Evolutionary conservation across 2,329 filamentous ascomycete genomes (phyloP).

Genomic region (Mariannaea elegans): DNA sequence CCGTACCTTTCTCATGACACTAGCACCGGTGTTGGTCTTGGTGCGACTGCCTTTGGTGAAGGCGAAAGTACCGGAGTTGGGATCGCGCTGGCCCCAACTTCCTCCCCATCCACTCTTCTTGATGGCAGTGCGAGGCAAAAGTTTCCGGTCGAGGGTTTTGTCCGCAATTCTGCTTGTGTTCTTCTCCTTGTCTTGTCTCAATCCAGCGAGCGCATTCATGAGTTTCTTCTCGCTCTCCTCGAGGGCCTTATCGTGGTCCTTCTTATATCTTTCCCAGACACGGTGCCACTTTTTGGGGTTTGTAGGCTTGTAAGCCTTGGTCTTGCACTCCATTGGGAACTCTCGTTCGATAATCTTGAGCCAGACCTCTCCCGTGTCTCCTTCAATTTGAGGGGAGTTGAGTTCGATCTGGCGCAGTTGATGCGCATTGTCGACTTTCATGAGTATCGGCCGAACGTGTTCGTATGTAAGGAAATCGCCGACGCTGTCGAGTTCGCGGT

Average conservation of each 20-base stretch:
- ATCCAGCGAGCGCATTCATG: slow-evolving; percentile 63
- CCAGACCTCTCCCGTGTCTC: slow-evolving; percentile 79
- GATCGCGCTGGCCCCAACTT: slow-evolving; percentile 42
- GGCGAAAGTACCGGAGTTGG: slow-evolving; percentile 46
- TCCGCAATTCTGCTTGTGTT: slow-evolving; percentile 67
- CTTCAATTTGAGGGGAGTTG: slow-evolving; percentile 79
- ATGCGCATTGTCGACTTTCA: slow-evolving; percentile 74
- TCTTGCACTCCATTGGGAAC: slow-evolving; percentile 71
- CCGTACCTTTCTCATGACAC: slow-evolving; percentile 64
- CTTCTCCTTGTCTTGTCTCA: slow-evolving; percentile 65
- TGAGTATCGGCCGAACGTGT: slow-evolving; percentile 70
- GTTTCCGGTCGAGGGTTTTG: slow-evolving; percentile 53
- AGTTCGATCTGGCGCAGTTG: slow-evolving; percentile 80
- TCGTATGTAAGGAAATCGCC: slow-evolving; percentile 75
- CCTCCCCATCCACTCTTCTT: slow-evolving; percentile 46
- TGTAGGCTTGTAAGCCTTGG: slow-evolving; percentile 70
- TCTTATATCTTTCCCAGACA: slow-evolving; percentile 76
- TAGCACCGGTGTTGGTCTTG: slow-evolving; percentile 60
- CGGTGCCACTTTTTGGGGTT: slow-evolving; percentile 79
- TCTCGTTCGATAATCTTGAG: slow-evolving; percentile 79
- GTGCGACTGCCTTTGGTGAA: slow-evolving; percentile 61
- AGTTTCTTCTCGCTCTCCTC: slow-evolving; percentile 68
- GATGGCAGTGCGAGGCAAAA: slow-evolving; percentile 51
- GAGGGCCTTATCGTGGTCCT: slow-evolving; percentile 65
- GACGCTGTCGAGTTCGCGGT: slow-evolving; percentile 70